A percentile compares a stretch with the other conserved stretches of the same genome.
phyloP scores from a whole-genome alignment of 768 basidiomycete genomes.

The Filobasidium wieringae region DNA sequence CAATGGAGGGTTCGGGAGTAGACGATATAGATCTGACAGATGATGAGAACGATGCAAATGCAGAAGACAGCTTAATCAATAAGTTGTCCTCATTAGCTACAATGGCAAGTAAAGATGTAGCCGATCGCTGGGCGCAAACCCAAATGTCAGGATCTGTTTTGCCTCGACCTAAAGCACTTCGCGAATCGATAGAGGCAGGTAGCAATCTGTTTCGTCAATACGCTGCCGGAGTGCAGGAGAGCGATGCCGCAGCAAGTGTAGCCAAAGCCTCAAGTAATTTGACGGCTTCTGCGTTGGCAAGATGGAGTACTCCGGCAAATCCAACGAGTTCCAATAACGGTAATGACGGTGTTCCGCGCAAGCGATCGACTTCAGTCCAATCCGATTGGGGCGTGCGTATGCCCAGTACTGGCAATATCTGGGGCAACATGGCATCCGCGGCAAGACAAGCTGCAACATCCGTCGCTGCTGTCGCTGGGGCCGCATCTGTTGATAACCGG shows the following conservation, averaged over 20 bases:
- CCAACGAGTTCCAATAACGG: background rate
- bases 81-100: background rate
- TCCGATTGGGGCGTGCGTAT: background rate
- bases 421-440: background rate
- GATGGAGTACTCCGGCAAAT: conserved; percentile 9
- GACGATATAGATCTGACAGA: background rate
- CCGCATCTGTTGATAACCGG: background rate
- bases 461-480: background rate
- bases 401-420: background rate
- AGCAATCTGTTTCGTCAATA: conserved; percentile 15
- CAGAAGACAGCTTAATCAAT: background rate
- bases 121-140: background rate
- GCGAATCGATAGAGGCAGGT: background rate
- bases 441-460: background rate
- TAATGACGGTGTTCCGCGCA: too few species aligned
- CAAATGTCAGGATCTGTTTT: background rate
- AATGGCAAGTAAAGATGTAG: background rate
- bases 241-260: conserved; percentile 23
- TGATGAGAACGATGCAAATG: background rate
- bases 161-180: background rate
- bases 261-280: conserved; percentile 22
- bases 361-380: background rate
- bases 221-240: conserved; percentile 17
- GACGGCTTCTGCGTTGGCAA: conserved; percentile 18
- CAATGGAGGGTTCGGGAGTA: conserved; percentile 3